These are phyloP conservation scores for Penicillium cosmopolitanum DNA, from an alignment of 495 filamentous ascomycete genomes.

Conservation along the genomic window DNA sequence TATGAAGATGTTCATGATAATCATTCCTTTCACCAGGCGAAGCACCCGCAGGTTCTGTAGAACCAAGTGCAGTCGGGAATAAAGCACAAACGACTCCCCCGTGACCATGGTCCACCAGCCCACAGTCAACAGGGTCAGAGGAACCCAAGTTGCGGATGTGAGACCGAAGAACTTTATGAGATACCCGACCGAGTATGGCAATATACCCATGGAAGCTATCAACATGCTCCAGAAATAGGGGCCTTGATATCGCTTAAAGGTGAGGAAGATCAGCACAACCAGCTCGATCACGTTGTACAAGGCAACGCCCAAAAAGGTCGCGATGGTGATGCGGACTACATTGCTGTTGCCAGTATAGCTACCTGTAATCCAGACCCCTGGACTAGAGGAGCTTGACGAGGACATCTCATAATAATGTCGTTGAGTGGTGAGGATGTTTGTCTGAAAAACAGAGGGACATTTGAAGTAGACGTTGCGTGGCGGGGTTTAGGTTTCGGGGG, in stretches of 20 bases:
- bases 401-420: slow-evolving; percentile 15
- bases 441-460: no score
- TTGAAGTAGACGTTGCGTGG: no score
- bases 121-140: slow-evolving; percentile 36
- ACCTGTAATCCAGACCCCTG: slow-evolving; percentile 33
- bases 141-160: slow-evolving; percentile 30
- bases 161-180: slow-evolving; percentile 45
- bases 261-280: slow-evolving; percentile 44
- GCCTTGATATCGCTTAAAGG: slow-evolving; percentile 43
- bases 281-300: slow-evolving; percentile 46
- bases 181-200: slow-evolving; percentile 38
- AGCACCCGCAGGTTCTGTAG: slow-evolving; percentile 30
- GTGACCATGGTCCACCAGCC: slow-evolving; percentile 49
- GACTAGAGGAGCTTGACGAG: slow-evolving; percentile 27
- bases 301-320: slow-evolving; percentile 40
- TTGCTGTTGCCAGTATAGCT: slow-evolving; percentile 32
- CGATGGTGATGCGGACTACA: slow-evolving; percentile 39
- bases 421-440: no score
- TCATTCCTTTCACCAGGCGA: slow-evolving; percentile 37
- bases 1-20: slow-evolving; percentile 37
- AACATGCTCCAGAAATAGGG: slow-evolving; percentile 49
- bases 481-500: no score
- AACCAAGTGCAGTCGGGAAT: slow-evolving; percentile 44
- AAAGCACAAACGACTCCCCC: slow-evolving; percentile 45
- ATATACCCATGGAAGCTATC: slow-evolving; percentile 36